Percentiles rank a stretch among this genome's conserved stretches.
phyloP scores from a whole-genome alignment of 2,329 filamentous ascomycete species.

The Eutypa lata region DNA sequence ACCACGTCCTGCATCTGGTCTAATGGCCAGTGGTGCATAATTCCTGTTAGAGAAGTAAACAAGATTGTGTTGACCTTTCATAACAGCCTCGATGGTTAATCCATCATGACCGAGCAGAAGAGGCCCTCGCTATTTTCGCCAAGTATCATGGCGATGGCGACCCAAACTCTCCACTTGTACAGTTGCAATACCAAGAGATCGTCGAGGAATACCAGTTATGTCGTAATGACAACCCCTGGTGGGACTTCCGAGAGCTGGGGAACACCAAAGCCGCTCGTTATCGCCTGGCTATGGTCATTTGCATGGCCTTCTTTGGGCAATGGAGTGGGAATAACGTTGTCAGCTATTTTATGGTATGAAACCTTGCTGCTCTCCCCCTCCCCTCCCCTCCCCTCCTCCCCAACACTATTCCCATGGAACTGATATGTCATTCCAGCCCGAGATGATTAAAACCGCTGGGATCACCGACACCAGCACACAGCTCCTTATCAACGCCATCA shows the following conservation, averaged over 20 bases:
- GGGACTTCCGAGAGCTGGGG: conserved; percentile 55
- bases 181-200: conserved; percentile 56
- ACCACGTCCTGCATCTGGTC: neutral
- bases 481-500: conserved; percentile 41
- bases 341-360: conserved; percentile 34
- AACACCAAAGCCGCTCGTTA: conserved; percentile 46
- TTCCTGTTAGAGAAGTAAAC: no score
- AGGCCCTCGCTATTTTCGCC: conserved; percentile 53
- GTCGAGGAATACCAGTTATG: conserved; percentile 46
- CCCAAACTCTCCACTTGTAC: conserved; percentile 47
- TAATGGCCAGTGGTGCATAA: no score
- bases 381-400: conserved; percentile 1
- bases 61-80: neutral
- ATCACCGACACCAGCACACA: conserved; percentile 37
- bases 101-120: conserved; percentile 49
- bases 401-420: neutral
- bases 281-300: conserved; percentile 46
- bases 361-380: neutral
- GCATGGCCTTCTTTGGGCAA: conserved; percentile 52
- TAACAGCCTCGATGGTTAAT: conserved; percentile 28
- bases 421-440: conserved; percentile 24
- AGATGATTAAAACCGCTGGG: conserved; percentile 39
- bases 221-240: conserved; percentile 55
- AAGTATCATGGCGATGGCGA: conserved; percentile 60
- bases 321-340: conserved; percentile 44